Conservation (phyloP, 1,284 basidiomycete species). For the Ustilago vetiveriae region DNA sequence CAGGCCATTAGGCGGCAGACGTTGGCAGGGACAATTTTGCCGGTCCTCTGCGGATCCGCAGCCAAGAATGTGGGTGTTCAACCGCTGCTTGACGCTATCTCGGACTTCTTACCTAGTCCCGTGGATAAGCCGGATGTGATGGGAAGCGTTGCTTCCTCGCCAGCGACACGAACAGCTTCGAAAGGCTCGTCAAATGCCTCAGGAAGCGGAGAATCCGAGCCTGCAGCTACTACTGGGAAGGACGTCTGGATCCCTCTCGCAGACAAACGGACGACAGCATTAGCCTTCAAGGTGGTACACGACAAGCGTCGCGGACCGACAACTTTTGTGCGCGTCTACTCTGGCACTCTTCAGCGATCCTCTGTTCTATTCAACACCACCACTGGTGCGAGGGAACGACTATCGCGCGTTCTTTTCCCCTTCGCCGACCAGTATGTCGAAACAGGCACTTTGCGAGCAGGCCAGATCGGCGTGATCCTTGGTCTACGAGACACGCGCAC, state of each 20-base stretch:
- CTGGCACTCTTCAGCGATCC: slow-evolving; percentile 74
- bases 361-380: slow-evolving; percentile 78
- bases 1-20: slow-evolving; percentile 76
- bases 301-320: slow-evolving; percentile 85
- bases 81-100: slow-evolving; percentile 81
- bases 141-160: slow-evolving; percentile 5
- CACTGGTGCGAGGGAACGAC: slow-evolving; percentile 76
- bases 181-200: not conserved
- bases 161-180: not conserved
- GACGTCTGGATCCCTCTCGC: slow-evolving; percentile 42
- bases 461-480: slow-evolving; percentile 84
- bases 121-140: slow-evolving; percentile 59
- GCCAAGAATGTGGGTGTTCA: slow-evolving; percentile 83
- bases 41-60: slow-evolving; percentile 84
- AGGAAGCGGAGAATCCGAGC: not conserved
- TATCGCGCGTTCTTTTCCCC: slow-evolving; percentile 80
- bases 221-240: slow-evolving; percentile 48
- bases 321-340: slow-evolving; percentile 88
- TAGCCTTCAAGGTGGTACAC: slow-evolving; percentile 90
- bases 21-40: slow-evolving; percentile 76
- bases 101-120: slow-evolving; percentile 81
- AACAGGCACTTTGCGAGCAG: slow-evolving; percentile 81
- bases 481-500: slow-evolving; percentile 84
- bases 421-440: slow-evolving; percentile 83
- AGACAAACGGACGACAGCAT: slow-evolving; percentile 43